A percentile compares a stretch with the other conserved stretches of the same genome.
These are phyloP conservation scores for Saururus chinensis DNA, from an alignment of 164 flowering plant species.

Conservation along the genomic window DNA sequence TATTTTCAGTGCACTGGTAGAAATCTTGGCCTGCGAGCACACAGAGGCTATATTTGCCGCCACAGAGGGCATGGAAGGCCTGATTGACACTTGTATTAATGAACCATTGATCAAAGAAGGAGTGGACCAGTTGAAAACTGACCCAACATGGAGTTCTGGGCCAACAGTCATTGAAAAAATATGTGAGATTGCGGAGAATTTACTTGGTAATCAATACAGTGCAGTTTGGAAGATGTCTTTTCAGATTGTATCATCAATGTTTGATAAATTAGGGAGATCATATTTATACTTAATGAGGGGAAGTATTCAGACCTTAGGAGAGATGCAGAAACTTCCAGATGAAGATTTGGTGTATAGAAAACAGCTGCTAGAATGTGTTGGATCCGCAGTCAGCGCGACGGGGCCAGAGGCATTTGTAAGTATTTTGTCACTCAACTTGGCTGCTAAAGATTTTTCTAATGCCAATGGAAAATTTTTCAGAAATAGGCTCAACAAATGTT, in stretches of 20 bases:
- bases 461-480: too few relatives aligned
- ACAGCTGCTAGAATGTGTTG: too few relatives aligned
- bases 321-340: constrained; percentile 76
- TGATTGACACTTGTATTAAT: constrained; percentile 61
- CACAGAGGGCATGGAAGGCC: constrained; percentile 45
- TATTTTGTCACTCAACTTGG: constrained; percentile 70
- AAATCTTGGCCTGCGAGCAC: constrained; percentile 65
- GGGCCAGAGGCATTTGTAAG: too few relatives aligned
- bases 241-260: too few relatives aligned
- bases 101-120: too few relatives aligned
- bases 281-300: constrained; percentile 54
- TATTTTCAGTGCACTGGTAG: too few relatives aligned
- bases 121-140: constrained; percentile 34
- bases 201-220: too few relatives aligned
- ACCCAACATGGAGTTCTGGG: constrained; percentile 31
- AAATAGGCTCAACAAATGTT: too few relatives aligned
- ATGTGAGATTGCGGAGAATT: constrained; percentile 86
- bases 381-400: too few relatives aligned
- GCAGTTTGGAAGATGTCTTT: too few relatives aligned
- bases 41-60: constrained; percentile 81
- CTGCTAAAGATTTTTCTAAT: constrained; percentile 49
- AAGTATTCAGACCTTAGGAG: constrained; percentile 54
- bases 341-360: too few relatives aligned
- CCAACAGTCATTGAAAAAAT: constrained; percentile 78
- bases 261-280: too few relatives aligned